These are phyloP conservation scores for Talaromyces sp. DNA, from an alignment of 2,329 filamentous ascomycete species.

Conservation along the genomic window DNA sequence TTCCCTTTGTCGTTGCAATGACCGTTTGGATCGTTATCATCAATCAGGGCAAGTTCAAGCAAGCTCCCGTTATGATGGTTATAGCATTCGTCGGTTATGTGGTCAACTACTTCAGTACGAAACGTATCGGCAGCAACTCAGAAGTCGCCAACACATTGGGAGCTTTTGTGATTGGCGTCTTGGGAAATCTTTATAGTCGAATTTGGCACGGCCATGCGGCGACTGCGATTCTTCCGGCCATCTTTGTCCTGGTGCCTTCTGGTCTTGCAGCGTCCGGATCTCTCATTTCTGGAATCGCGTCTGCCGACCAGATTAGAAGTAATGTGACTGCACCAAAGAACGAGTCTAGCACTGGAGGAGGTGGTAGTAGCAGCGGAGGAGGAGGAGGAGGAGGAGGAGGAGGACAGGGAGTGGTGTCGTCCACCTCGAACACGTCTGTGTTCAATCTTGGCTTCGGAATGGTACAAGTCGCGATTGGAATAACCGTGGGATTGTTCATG, in stretches of 20 bases:
- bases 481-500: constrained; percentile 51
- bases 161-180: constrained; percentile 68
- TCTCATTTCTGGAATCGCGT: constrained; percentile 52
- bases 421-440: constrained; percentile 16
- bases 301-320: constrained; percentile 51
- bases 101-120: constrained; percentile 69
- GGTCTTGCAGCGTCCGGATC: constrained; percentile 55
- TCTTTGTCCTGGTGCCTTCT: constrained; percentile 65
- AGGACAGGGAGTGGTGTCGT: neutral
- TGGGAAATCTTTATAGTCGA: constrained; percentile 74
- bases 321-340: constrained; percentile 21
- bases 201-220: constrained; percentile 71
- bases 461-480: constrained; percentile 54
- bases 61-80: constrained; percentile 68
- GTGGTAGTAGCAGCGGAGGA: neutral
- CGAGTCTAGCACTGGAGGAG: constrained; percentile 1
- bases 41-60: constrained; percentile 75
- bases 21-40: constrained; percentile 70
- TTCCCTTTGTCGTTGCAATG: constrained; percentile 69
- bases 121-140: constrained; percentile 64
- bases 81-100: constrained; percentile 70
- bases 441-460: constrained; percentile 31
- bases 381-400: neutral
- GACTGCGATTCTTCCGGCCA: constrained; percentile 77
- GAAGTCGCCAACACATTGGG: constrained; percentile 74